phyloP scores from a whole-genome alignment of 2,329 filamentous ascomycete genomes.

The Cyphellophora attinorum region DNA sequence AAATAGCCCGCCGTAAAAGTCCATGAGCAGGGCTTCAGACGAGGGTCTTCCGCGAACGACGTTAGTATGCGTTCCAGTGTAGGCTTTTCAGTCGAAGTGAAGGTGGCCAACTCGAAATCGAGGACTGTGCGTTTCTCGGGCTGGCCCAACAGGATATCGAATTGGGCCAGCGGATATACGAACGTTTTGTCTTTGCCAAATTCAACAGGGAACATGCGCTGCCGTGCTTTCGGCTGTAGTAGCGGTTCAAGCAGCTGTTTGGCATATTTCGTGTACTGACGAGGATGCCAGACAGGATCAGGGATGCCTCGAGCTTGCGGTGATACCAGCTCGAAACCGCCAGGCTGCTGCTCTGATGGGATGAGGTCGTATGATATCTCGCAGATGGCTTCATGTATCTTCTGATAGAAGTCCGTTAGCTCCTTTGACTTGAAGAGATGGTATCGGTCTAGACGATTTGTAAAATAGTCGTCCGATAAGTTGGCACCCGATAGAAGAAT shows the following conservation, averaged over 20 bases:
- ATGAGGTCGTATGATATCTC: conserved; percentile 73
- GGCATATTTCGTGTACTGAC: conserved; percentile 56
- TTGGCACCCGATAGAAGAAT: conserved; percentile 94
- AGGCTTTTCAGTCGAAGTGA: conserved; percentile 81
- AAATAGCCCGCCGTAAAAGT: conserved; percentile 98
- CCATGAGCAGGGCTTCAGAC: conserved; percentile 67
- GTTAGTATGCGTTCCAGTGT: conserved; percentile 66
- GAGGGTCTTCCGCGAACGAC: conserved; percentile 49
- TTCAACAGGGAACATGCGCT: conserved; percentile 17
- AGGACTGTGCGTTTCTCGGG: conserved; percentile 13
- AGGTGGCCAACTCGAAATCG: conserved; percentile 23
- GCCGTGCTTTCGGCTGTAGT: conserved; percentile 37
- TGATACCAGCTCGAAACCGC: conserved; percentile 45
- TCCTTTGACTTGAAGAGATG: conserved; percentile 75
- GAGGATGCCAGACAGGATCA: conserved; percentile 18
- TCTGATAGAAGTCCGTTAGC: conserved; percentile 72
- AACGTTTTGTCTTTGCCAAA: conserved; percentile 49
- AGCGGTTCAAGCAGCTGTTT: conserved; percentile 58
- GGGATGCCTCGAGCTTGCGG: conserved; percentile 16
- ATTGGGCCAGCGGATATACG: conserved; percentile 78
- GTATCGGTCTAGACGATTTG: conserved; percentile 88
- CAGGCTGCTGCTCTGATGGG: conserved; percentile 41
- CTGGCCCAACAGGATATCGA: conserved; percentile 64
- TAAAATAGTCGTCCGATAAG: conserved; percentile 88
- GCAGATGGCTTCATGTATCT: conserved; percentile 66